Conservation (phyloP, 2,329 filamentous ascomycete genomes). For the Drechmeria coniospora region DNA sequence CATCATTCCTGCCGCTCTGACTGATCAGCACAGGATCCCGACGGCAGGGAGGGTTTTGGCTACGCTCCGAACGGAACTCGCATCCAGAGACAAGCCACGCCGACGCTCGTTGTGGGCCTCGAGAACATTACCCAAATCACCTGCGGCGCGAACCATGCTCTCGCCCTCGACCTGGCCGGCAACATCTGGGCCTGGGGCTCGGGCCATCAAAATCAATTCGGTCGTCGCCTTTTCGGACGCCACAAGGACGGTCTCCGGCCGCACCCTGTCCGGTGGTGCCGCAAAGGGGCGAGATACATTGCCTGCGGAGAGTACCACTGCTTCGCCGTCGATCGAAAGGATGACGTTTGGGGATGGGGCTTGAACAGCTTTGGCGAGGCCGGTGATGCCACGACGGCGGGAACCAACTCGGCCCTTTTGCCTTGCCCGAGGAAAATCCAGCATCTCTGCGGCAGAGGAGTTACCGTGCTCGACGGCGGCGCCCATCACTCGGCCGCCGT, state of each 20-base stretch:
- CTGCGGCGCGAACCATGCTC: constrained; percentile 48
- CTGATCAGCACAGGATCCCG: constrained; percentile 6
- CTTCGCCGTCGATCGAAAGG: constrained; percentile 53
- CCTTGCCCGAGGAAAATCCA: constrained; percentile 47
- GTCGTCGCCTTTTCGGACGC: constrained; percentile 31
- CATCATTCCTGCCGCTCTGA: neutral
- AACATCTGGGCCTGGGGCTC: constrained; percentile 1
- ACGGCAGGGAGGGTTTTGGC: constrained; percentile 33
- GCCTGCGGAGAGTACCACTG: constrained; percentile 57
- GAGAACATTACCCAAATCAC: constrained; percentile 43
- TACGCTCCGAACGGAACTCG: constrained; percentile 22
- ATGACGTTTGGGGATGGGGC: constrained; percentile 62
- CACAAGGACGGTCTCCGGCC: constrained; percentile 31
- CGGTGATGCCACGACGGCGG: constrained; percentile 28
- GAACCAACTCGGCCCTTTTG: constrained; percentile 35
- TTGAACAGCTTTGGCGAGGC: constrained; percentile 67
- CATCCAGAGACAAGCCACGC: constrained; percentile 27
- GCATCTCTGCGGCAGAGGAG: constrained; percentile 39
- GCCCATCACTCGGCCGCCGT: constrained; percentile 52
- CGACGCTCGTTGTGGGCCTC: constrained; percentile 34
- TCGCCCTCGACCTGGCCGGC: constrained; percentile 41
- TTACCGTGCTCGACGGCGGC: constrained; percentile 50
- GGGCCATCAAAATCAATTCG: constrained; percentile 37
- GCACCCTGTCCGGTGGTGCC: constrained; percentile 24
- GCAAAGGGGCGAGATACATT: constrained; percentile 51